These are phyloP conservation scores for Chlorella vulgaris DNA, from an alignment of 139 green algal species.

Conservation along the genomic window DNA sequence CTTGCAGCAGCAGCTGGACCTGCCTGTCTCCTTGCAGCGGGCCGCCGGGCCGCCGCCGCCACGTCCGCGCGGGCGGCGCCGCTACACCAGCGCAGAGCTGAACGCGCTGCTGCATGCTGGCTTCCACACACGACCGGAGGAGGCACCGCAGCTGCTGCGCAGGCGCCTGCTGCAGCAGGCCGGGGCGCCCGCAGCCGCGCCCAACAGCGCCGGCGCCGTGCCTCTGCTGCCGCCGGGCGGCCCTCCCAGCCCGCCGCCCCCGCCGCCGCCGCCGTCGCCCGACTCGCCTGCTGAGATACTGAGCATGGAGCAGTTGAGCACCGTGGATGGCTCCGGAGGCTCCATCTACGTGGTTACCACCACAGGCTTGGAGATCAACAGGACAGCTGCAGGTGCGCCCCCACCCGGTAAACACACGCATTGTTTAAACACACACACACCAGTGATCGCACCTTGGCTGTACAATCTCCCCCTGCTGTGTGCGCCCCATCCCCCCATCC, in stretches of 20 bases:
- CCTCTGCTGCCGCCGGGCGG: too few species aligned
- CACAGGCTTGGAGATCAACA: background rate
- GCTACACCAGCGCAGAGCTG: background rate
- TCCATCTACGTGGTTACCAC: background rate
- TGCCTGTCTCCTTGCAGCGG: too few species aligned
- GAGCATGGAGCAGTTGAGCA: background rate
- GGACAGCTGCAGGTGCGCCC: background rate
- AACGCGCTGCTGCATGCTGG: background rate
- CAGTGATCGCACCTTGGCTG: too few species aligned
- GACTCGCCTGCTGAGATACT: too few species aligned
- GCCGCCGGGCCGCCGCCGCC: too few species aligned
- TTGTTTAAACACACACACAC: too few species aligned
- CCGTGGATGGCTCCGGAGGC: background rate
- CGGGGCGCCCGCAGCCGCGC: background rate
- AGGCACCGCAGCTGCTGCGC: too few species aligned
- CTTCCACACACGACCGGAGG: background rate
- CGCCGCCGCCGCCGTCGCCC: too few species aligned
- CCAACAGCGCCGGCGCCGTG: background rate
- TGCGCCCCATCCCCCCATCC: too few species aligned
- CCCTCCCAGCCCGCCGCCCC: too few species aligned
- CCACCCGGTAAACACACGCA: background rate
- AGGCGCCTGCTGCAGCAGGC: background rate
- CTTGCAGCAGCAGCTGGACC: too few species aligned
- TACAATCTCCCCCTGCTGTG: background rate
- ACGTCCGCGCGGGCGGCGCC: background rate